Conservation (phyloP, 2,329 filamentous ascomycete genomes). For the Aspergillus terreus region DNA sequence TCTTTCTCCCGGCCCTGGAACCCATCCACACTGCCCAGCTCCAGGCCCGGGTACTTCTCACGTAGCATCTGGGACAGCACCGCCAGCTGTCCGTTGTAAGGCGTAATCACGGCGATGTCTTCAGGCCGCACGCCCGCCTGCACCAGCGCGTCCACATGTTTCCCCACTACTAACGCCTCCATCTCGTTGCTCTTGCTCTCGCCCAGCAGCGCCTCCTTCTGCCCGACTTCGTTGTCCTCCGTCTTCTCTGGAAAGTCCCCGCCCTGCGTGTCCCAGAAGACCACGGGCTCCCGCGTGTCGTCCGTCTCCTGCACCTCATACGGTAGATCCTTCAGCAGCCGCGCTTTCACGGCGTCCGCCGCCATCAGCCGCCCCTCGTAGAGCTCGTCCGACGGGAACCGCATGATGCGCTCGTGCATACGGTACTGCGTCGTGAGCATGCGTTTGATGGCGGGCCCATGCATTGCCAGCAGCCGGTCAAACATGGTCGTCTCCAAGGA, state of each 20-base stretch:
- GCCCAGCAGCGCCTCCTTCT: slow-evolving; percentile 53
- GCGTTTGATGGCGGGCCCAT: slow-evolving; percentile 79
- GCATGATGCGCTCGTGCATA: slow-evolving; percentile 96
- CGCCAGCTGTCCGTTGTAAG: slow-evolving; percentile 91
- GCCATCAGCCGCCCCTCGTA: slow-evolving; percentile 81
- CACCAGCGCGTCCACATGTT: slow-evolving; percentile 74
- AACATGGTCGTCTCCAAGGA: slow-evolving; percentile 88
- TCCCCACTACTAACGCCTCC: slow-evolving; percentile 75
- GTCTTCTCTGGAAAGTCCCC: slow-evolving; percentile 83
- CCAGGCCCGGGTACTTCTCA: slow-evolving; percentile 75
- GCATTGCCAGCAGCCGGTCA: slow-evolving; percentile 76
- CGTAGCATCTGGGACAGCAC: slow-evolving; percentile 73
- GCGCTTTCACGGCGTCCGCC: slow-evolving; percentile 69
- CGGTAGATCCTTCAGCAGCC: slow-evolving; percentile 71
- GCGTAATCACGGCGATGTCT: slow-evolving; percentile 90
- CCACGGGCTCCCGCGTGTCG: slow-evolving; percentile 79
- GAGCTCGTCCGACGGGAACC: slow-evolving; percentile 82
- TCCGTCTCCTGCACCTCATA: slow-evolving; percentile 77
- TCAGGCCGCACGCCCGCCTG: slow-evolving; percentile 72
- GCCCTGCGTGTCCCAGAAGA: slow-evolving; percentile 96
- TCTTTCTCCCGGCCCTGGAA: slow-evolving; percentile 98
- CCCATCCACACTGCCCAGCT: slow-evolving; percentile 94
- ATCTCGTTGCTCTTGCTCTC: slow-evolving; percentile 90
- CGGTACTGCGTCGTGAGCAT: slow-evolving; percentile 98
- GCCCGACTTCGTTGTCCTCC: slow-evolving; percentile 64